phyloP scores from a whole-genome alignment of 2,329 filamentous ascomycete species.

The Talaromyces sp. region DNA sequence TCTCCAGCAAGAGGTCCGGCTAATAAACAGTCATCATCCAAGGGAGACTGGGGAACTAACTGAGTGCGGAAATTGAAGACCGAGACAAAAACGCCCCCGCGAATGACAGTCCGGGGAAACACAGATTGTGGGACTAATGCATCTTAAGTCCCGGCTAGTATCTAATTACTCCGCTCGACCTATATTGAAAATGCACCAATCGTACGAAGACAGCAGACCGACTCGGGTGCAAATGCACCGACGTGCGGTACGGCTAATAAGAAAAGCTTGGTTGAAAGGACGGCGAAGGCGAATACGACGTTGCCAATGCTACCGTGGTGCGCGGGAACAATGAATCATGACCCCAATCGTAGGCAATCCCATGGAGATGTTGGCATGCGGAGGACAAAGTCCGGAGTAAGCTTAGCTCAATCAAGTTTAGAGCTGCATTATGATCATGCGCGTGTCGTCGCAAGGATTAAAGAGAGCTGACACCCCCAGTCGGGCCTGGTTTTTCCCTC shows the following conservation, averaged over 20 bases:
- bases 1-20: not conserved
- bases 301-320: constrained; percentile 21
- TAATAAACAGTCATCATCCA: not conserved
- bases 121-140: not conserved
- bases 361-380: constrained; percentile 17
- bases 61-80: not conserved
- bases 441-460: constrained; percentile 28
- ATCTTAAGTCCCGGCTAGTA: not conserved
- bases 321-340: constrained; percentile 19
- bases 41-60: not conserved
- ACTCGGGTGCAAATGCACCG: constrained; percentile 9
- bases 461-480: constrained; percentile 32
- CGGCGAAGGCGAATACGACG: constrained; percentile 8
- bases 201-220: not conserved
- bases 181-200: not conserved
- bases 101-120: not conserved
- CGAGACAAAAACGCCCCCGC: not conserved
- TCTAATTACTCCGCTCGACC: constrained; percentile 1
- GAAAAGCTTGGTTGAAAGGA: not conserved
- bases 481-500: constrained; percentile 20
- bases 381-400: constrained; percentile 27
- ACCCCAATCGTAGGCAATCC: constrained; percentile 3
- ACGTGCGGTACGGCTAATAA: constrained; percentile 11
- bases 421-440: constrained; percentile 22
- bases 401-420: constrained; percentile 27